phyloP scores from a whole-genome alignment of 1,284 basidiomycete species.

The Abortiporus biennis region DNA sequence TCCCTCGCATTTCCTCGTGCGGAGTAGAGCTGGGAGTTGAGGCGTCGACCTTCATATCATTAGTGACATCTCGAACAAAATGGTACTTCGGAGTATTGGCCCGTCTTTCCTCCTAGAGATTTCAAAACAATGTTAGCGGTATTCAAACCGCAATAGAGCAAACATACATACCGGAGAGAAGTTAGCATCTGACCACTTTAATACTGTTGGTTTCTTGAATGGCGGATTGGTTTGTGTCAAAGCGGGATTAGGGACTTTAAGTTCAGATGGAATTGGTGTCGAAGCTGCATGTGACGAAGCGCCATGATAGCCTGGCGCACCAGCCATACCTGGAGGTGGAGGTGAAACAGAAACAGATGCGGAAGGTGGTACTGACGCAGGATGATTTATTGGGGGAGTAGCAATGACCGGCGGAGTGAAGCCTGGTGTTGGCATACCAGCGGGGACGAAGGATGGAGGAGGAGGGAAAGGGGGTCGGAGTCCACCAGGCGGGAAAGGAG shows the following conservation, averaged over 20 bases:
- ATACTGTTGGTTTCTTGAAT: slow-evolving; percentile 72
- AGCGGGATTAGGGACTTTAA: slow-evolving; percentile 51
- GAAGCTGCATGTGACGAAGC: slow-evolving; percentile 6
- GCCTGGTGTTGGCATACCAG: slow-evolving; percentile 17
- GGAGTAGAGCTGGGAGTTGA: slow-evolving; percentile 18
- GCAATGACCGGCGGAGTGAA: slow-evolving; percentile 21
- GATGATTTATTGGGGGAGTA: slow-evolving; percentile 13
- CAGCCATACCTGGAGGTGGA: too few species aligned
- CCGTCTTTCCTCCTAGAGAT: slow-evolving; percentile 71
- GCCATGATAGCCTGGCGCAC: slow-evolving; percentile 8
- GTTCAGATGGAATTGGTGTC: slow-evolving; percentile 16
- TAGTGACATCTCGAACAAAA: slow-evolving; percentile 38
- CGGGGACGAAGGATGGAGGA: slow-evolving; percentile 25
- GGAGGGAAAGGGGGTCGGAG: slow-evolving; percentile 32
- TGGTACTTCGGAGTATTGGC: slow-evolving; percentile 73
- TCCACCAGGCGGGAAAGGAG: slow-evolving; percentile 32
- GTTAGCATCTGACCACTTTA: slow-evolving; percentile 73
- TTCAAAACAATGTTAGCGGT: background rate
- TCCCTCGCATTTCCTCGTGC: slow-evolving; percentile 59
- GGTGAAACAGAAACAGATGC: background rate
- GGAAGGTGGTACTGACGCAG: slow-evolving; percentile 5
- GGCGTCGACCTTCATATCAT: slow-evolving; percentile 25
- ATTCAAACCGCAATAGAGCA: background rate
- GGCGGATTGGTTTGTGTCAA: slow-evolving; percentile 60
- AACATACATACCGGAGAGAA: slow-evolving; percentile 58